A percentile compares a stretch with the other conserved stretches of the same genome.
These are phyloP conservation scores for Lentinus brumalis DNA, from an alignment of 768 basidiomycete species.

Conservation along the genomic window DNA sequence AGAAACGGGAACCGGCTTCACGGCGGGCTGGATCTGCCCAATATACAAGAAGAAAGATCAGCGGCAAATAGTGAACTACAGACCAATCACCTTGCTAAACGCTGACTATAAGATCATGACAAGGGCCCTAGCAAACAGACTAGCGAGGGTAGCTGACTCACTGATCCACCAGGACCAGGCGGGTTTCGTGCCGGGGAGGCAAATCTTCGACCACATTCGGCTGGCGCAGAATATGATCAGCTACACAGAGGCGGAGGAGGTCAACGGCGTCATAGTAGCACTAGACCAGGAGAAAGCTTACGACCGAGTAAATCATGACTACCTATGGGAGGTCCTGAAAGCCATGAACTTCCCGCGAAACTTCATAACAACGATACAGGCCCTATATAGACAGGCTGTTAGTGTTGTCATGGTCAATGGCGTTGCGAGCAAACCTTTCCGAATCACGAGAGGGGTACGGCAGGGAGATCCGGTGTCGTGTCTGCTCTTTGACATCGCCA, in stretches of 20 bases:
- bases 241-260: constrained; percentile 14
- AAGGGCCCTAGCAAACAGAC: constrained; percentile 22
- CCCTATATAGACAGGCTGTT: constrained; percentile 12
- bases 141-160: constrained; percentile 7
- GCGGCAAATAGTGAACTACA: constrained; percentile 14
- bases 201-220: constrained; percentile 35
- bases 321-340: constrained; percentile 12
- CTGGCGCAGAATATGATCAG: constrained; percentile 24
- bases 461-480: constrained; percentile 41
- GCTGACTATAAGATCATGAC: constrained; percentile 37
- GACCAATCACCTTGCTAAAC: constrained; percentile 30
- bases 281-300: too few relatives aligned
- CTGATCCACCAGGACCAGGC: constrained; percentile 40
- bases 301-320: too few relatives aligned
- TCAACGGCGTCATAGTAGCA: too few relatives aligned
- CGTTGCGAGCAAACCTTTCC: constrained; percentile 25
- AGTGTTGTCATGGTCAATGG: constrained; percentile 40
- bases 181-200: constrained; percentile 38
- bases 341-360: constrained; percentile 4
- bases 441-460: constrained; percentile 34
- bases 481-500: constrained; percentile 34
- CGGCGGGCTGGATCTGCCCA: constrained; percentile 37
- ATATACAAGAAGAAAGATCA: constrained; percentile 43
- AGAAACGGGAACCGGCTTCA: constrained; percentile 20
- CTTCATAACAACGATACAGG: constrained; percentile 20